Percentiles rank a stretch among this genome's conserved stretches.
Conservation (phyloP, 1,139 yeast genomes). For the Oligophagozyma castellii region DNA sequence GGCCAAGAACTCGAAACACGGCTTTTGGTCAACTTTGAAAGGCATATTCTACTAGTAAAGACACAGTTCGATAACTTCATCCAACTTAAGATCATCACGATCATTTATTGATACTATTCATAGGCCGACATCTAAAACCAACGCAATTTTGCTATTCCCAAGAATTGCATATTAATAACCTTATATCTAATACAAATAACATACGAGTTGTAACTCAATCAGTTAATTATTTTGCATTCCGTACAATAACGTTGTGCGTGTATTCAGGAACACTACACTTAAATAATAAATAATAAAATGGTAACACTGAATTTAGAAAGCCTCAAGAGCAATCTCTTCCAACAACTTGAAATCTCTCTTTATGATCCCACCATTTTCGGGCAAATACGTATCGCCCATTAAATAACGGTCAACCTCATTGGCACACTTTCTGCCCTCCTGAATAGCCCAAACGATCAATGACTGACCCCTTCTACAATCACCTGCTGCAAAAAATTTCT, state of each 20-base stretch:
- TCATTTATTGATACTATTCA: too few relatives aligned
- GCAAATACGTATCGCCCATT: conserved; percentile 69
- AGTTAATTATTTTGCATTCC: conserved; percentile 1
- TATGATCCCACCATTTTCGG: conserved; percentile 88
- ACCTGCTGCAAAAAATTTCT: conserved; percentile 85
- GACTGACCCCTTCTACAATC: conserved; percentile 99
- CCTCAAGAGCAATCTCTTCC: conserved; percentile 44
- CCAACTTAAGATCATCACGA: too few relatives aligned
- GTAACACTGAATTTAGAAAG: too few relatives aligned
- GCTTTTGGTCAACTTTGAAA: conserved; percentile 9
- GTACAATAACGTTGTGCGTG: conserved; percentile 1
- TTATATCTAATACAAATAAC: conserved; percentile 3
- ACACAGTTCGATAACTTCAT: too few relatives aligned
- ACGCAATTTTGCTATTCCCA: too few relatives aligned
- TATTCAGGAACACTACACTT: too few relatives aligned
- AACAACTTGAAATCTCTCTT: conserved; percentile 64
- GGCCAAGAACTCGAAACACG: conserved; percentile 7
- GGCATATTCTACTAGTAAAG: conserved; percentile 4
- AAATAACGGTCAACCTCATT: conserved; percentile 75
- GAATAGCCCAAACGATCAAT: conserved; percentile 97
- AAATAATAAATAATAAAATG: too few relatives aligned
- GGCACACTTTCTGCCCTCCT: conserved; percentile 98
- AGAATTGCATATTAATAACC: neutral
- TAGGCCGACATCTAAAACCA: too few relatives aligned
- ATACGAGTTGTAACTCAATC: conserved; percentile 1